A percentile compares a stretch with the other conserved stretches of the same genome.
These are phyloP conservation scores for Domatiomyces catenatus DNA, from an alignment of 2,329 filamentous ascomycete genomes.

Conservation along the genomic window DNA sequence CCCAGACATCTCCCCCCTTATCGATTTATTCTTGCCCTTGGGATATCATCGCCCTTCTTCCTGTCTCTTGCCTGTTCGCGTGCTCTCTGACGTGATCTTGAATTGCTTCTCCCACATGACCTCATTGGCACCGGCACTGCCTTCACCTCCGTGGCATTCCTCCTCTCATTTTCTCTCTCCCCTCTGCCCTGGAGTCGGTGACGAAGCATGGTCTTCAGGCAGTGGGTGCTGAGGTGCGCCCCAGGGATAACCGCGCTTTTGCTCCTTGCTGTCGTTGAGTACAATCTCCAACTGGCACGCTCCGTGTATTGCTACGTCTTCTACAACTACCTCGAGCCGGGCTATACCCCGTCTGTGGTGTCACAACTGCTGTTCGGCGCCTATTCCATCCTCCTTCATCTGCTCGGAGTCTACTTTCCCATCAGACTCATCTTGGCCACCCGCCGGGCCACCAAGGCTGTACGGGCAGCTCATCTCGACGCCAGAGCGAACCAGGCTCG, in stretches of 20 bases:
- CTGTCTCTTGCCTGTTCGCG: neutral
- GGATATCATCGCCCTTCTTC: neutral
- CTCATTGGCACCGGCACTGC: neutral
- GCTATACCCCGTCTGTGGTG: neutral
- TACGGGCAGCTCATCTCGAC: conserved; percentile 1
- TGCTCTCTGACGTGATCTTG: neutral
- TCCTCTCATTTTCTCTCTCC: neutral
- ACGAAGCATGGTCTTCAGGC: conserved; percentile 8
- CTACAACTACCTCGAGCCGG: neutral
- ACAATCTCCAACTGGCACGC: conserved; percentile 4
- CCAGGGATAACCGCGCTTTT: conserved; percentile 14
- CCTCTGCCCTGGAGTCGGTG: neutral
- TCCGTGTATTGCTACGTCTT: neutral
- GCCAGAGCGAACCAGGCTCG: conserved; percentile 12
- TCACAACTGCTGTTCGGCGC: conserved; percentile 38
- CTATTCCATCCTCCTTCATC: conserved; percentile 50
- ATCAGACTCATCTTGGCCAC: conserved; percentile 33
- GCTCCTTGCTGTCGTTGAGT: conserved; percentile 14
- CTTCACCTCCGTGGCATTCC: neutral
- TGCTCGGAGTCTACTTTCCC: conserved; percentile 46
- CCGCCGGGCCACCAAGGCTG: conserved; percentile 24
- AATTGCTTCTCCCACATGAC: neutral
- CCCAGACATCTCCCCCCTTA: too few species aligned
- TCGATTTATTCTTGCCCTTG: neutral
- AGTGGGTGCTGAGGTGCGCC: conserved; percentile 15